Percentiles rank a stretch among this genome's conserved stretches.
phyloP scores from a whole-genome alignment of 495 filamentous ascomycete genomes.

The Trichoderma orchidacearum region DNA sequence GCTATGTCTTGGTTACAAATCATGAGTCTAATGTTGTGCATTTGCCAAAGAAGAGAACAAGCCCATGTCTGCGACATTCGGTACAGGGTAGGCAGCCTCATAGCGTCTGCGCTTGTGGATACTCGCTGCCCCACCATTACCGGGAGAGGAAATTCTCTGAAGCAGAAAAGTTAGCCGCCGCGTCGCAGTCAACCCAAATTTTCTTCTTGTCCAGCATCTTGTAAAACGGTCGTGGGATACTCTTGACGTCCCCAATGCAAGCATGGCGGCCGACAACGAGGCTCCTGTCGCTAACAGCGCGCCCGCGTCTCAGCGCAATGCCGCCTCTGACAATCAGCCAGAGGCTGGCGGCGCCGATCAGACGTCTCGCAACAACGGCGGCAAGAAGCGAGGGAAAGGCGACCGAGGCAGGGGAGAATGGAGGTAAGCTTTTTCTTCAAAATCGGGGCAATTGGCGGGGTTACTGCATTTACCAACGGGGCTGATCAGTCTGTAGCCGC shows the following conservation, averaged over 20 bases:
- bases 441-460: constrained; percentile 4
- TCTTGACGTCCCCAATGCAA: background rate
- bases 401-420: constrained; percentile 55
- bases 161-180: background rate
- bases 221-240: background rate
- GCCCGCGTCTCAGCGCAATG: background rate
- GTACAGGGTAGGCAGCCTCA: background rate
- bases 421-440: constrained; percentile 32
- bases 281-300: background rate
- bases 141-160: background rate
- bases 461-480: background rate
- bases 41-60: too few species aligned
- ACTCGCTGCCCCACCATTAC: background rate
- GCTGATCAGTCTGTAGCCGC: background rate
- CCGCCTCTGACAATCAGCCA: constrained; percentile 11
- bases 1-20: too few species aligned
- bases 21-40: too few species aligned
- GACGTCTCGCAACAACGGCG: constrained; percentile 15
- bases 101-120: background rate
- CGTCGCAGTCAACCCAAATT: background rate
- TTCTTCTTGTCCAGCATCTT: background rate
- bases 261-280: constrained; percentile 1
- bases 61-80: too few species aligned
- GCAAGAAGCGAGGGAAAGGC: constrained; percentile 36
- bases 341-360: constrained; percentile 28